phyloP scores from a whole-genome alignment of 1,284 basidiomycete genomes.

The Puccinia horiana region DNA sequence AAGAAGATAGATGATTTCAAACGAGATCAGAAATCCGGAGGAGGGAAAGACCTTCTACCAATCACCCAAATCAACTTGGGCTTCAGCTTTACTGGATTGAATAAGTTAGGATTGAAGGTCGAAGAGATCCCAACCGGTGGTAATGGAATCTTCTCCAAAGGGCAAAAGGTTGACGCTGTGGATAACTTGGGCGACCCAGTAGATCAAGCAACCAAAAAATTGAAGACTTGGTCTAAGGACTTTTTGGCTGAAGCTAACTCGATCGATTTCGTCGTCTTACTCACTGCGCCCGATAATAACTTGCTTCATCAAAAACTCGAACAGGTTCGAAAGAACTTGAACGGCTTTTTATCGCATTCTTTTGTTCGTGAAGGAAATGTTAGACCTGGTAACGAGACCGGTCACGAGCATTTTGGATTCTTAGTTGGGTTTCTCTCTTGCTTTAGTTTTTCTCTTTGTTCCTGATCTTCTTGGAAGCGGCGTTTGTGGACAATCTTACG shows the following conservation, averaged over 20 bases:
- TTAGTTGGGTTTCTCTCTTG: constrained; percentile 24
- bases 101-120: constrained; percentile 12
- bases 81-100: constrained; percentile 37
- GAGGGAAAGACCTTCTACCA: constrained; percentile 15
- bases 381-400: constrained; percentile 35
- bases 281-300: constrained; percentile 22
- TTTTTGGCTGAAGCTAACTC: constrained; percentile 18
- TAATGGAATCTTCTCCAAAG: constrained; percentile 5
- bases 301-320: constrained; percentile 5
- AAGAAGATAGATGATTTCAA: constrained; percentile 45
- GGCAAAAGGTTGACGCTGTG: constrained; percentile 39
- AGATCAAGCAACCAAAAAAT: constrained; percentile 23
- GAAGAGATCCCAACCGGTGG: constrained; percentile 36
- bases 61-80: constrained; percentile 43
- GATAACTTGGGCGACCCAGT: constrained; percentile 46
- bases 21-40: neutral
- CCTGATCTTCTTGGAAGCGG: no score
- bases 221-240: constrained; percentile 43
- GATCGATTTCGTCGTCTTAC: constrained; percentile 41
- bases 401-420: constrained; percentile 43
- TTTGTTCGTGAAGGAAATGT: constrained; percentile 32
- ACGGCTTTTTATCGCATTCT: neutral
- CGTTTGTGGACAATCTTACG: no score
- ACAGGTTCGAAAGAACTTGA: neutral
- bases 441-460: neutral